Base-by-base conservation (phyloP, 768 basidiomycete genomes). In the Chlorophyllum brunneum region DNA sequence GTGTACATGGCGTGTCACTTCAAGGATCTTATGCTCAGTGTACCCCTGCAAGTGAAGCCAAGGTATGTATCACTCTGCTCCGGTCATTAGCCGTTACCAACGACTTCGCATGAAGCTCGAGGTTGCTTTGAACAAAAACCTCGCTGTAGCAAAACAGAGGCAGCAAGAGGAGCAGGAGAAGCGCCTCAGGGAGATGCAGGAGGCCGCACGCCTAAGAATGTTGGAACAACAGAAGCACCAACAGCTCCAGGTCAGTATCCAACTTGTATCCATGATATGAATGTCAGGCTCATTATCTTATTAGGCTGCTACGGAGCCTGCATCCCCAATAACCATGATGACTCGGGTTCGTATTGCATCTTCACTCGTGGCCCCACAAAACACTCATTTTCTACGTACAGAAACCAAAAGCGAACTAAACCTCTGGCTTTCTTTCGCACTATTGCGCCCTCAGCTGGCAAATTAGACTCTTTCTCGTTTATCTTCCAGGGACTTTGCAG, bases 1-100 rank as follows among this genome's bases (percentile, higher is more conserved):
- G 78, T 67, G 74, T 91, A 46, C 77, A 80, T 58, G 75, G 74
- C 59, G 76, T 91, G 24, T 70, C 80, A 0, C 70, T 91, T 1
- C 87, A 90, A 67, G 81, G 73, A 61, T 82, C 86, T 83, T 85
- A 85, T 62, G 80, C 82, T 1, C 78, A 80, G 52, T 78, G 80
- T 30, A 80, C 81, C 29, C 80, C 82, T 4, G 81, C 87, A 66
- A 87, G 87, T 59, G 82, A 89, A 67, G 86, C 85, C 34, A 87
- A 89, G 79, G 87, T 87, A 36, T 51, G 69, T 61, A 23, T 37
- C n/a, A 29, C 23, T 34, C 53, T 37, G 38, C 23, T 10, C 10
- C 33, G 1, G 26, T 37, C 18, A 18, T 23, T 36, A 27, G n/a
- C 22, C 48, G 29, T 18, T 34, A 9, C 52, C 38, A 3, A 52